Evolutionary conservation across 2,329 filamentous ascomycete genomes (phyloP).

Genomic region (Periconia macrospinosa): DNA sequence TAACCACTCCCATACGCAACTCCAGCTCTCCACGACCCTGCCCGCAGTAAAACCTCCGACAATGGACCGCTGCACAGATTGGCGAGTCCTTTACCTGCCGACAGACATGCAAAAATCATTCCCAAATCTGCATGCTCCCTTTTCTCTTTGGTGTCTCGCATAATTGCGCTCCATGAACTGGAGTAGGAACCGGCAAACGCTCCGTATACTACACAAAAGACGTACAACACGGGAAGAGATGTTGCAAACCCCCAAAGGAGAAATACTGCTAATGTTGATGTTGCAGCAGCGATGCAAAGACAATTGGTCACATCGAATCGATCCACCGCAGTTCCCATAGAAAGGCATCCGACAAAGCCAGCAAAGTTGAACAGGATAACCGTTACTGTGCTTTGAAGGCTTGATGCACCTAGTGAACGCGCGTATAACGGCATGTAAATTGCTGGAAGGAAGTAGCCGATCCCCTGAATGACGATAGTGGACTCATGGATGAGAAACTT

Average conservation of each 20-base stretch:
- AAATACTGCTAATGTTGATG: slow-evolving; percentile 41
- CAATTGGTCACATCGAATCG: slow-evolving; percentile 43
- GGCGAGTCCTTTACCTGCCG: slow-evolving; percentile 55
- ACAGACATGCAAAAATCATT: slow-evolving; percentile 53
- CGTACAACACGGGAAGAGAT: slow-evolving; percentile 43
- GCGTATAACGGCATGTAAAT: slow-evolving; percentile 49
- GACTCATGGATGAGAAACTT: slow-evolving; percentile 44
- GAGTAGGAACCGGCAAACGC: slow-evolving; percentile 45
- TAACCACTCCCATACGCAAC: slow-evolving; percentile 49
- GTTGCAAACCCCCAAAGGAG: slow-evolving; percentile 52
- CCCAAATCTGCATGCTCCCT: slow-evolving; percentile 47
- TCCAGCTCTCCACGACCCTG: slow-evolving; percentile 38
- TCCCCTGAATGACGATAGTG: slow-evolving; percentile 45
- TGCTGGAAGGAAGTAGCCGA: slow-evolving; percentile 49
- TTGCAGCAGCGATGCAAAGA: slow-evolving; percentile 41
- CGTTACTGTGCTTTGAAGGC: slow-evolving; percentile 39
- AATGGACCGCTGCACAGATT: slow-evolving; percentile 55
- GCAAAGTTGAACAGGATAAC: slow-evolving; percentile 46
- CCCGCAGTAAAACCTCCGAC: slow-evolving; percentile 50
- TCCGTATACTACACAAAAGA: slow-evolving; percentile 49
- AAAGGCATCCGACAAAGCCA: slow-evolving; percentile 40
- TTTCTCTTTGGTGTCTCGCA: slow-evolving; percentile 45
- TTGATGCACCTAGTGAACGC: slow-evolving; percentile 38
- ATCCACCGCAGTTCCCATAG: slow-evolving; percentile 45
- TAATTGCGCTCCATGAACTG: slow-evolving; percentile 50